Conservation (phyloP, 1,139 yeast genomes). For the Yueomyces sp. region DNA sequence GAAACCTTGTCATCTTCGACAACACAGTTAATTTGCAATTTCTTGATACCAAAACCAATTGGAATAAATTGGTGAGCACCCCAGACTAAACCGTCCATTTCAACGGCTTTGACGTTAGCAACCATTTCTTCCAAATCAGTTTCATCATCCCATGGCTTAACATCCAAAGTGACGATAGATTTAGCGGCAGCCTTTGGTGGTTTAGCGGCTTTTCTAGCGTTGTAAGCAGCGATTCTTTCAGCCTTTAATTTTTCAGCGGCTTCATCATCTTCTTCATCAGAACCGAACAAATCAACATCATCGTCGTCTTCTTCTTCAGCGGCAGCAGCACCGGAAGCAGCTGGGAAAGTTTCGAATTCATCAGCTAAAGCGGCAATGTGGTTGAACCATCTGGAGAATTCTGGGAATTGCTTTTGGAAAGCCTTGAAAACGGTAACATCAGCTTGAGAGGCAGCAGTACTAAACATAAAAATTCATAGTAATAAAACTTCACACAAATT, state of each 20-base stretch:
- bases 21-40: constrained; percentile 96
- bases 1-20: constrained; percentile 96
- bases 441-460: constrained; percentile 86
- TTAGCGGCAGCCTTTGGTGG: constrained; percentile 98
- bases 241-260: constrained; percentile 95
- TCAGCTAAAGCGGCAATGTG: constrained; percentile 88
- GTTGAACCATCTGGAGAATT: constrained; percentile 96
- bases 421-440: constrained; percentile 92
- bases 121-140: constrained; percentile 84
- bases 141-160: constrained; percentile 99
- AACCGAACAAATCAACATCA: constrained; percentile 90
- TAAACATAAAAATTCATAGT: constrained; percentile 13
- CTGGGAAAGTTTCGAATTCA: constrained; percentile 78
- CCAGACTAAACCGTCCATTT: constrained; percentile 91
- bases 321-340: constrained; percentile 50
- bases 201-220: constrained; percentile 93
- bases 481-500: too few relatives aligned
- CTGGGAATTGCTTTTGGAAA: constrained; percentile 87
- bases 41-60: constrained; percentile 99
- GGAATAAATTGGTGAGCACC: constrained; percentile 96
- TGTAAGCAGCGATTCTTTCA: constrained; percentile 94
- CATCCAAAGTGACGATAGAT: constrained; percentile 91
- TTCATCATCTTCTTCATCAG: constrained; percentile 87
- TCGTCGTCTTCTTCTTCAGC: constrained; percentile 74
- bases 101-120: constrained; percentile 72